Evolutionary conservation across 2,329 filamentous ascomycete species (phyloP), one percentile per base, ranked within the genome.

Genomic region (Aspergillus transmontanensis): DNA sequence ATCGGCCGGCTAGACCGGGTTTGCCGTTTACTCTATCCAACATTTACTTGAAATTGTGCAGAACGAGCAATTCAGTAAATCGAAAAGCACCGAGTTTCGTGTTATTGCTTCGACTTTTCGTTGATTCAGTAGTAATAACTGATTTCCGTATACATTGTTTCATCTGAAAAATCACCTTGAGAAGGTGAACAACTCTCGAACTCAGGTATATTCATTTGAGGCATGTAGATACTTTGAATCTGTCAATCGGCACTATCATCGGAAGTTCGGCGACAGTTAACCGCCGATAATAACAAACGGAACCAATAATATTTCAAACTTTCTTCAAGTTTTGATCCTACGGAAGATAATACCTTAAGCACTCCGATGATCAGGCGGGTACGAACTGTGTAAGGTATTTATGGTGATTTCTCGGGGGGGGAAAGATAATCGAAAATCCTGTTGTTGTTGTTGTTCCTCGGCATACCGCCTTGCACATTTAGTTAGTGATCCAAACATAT

Each of bases 1-100:
- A 61, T 61, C 60, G 56, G 54, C 60, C 55, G 60, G 55, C 32
- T 58, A 48, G 53, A 53, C 48, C 54, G 32, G 59, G 19, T 54
- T 54, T 32, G 51, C 51, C 9, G 7, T 36, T n/a, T 21, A 36
- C 21, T 36, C 12, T 36, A 7, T 55, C 16, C 48, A 32, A n/a
- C 26, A 5, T 30, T 21, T 51, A n/a, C 39, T 3, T 32, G 12
- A 51, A 30, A 11, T 51, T 12, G 26, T 30, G 16, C 48, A 51
- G 48, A 16, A n/a, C 16, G 9, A 23, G 36, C 19, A 41, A 41
- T 19, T 10, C 6, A 4, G 19, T 7, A n/a, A 41, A 41, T 9
- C 39, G 16, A n/a, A 19, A 41, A 41, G 6, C 39, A 41, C 19
- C 14, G 6, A 16, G 14, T 36, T 36, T 16, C 16, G 5, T 14